phyloP scores from a whole-genome alignment of 1,139 yeast genomes.

The Suhomyces ambrosiae region DNA sequence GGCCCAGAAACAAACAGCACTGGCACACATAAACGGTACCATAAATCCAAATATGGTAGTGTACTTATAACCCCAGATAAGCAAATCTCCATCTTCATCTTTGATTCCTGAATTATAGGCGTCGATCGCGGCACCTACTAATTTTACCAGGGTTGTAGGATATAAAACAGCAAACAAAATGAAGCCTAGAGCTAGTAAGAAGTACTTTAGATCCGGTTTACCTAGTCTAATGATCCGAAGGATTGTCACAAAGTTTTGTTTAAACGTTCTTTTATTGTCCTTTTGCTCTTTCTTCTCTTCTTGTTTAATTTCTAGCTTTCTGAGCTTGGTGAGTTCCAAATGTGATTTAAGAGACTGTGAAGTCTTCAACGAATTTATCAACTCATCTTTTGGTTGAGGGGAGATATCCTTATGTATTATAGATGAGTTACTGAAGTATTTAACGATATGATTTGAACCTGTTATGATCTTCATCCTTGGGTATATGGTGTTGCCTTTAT shows the following conservation, averaged over 20 bases:
- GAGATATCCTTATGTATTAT: slow-evolving; percentile 6
- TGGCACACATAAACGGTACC: slow-evolving; percentile 49
- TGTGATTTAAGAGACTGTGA: slow-evolving; percentile 33
- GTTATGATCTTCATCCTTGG: neutral
- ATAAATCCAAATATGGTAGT: slow-evolving; percentile 44
- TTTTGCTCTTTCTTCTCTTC: slow-evolving; percentile 36
- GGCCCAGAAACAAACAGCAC: slow-evolving; percentile 54
- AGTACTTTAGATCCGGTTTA: slow-evolving; percentile 42
- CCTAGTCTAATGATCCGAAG: slow-evolving; percentile 43
- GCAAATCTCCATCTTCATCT: slow-evolving; percentile 43
- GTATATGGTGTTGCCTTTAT: neutral
- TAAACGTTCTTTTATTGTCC: slow-evolving; percentile 30
- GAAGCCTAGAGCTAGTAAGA: slow-evolving; percentile 43
- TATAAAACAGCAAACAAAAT: slow-evolving; percentile 50
- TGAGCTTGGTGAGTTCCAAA: slow-evolving; percentile 30
- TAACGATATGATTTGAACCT: neutral
- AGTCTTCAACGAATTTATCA: slow-evolving; percentile 14
- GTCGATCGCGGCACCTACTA: slow-evolving; percentile 51
- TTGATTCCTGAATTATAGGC: slow-evolving; percentile 41
- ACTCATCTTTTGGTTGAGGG: slow-evolving; percentile 8
- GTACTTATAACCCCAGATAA: slow-evolving; percentile 51
- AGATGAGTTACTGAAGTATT: slow-evolving; percentile 3
- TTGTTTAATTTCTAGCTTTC: slow-evolving; percentile 31
- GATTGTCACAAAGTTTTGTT: slow-evolving; percentile 40
- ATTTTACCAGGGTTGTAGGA: slow-evolving; percentile 48